A percentile compares a stretch with the other conserved stretches of the same genome.
phyloP scores from a whole-genome alignment of 164 flowering plant genomes.

The Tetrastigma voinierianum region DNA sequence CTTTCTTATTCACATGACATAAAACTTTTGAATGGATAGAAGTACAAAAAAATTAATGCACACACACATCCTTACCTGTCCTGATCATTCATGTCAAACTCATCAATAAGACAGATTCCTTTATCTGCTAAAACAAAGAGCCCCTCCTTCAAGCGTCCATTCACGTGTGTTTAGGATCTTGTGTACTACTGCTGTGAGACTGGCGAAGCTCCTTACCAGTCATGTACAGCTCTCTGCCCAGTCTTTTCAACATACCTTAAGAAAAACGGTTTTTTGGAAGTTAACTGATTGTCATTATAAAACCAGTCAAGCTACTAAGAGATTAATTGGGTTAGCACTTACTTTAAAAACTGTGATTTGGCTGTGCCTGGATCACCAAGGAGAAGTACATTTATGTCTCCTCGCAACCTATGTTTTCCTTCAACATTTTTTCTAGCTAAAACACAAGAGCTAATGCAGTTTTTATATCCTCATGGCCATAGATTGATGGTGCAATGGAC shows the following conservation, averaged over 20 bases:
- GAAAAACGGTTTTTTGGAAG: not conserved
- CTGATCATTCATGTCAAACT: slow-evolving; percentile 99
- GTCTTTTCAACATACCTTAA: slow-evolving; percentile 94
- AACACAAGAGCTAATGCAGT: slow-evolving; percentile 98
- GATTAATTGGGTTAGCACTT: slow-evolving; percentile 17
- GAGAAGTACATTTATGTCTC: slow-evolving; percentile 94
- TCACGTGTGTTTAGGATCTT: slow-evolving; percentile 97
- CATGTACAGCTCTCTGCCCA: slow-evolving; percentile 95
- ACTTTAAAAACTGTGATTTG: slow-evolving; percentile 98
- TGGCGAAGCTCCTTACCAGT: slow-evolving; percentile 99
- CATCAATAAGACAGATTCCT: slow-evolving; percentile 97
- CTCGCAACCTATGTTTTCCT: slow-evolving; percentile 91
- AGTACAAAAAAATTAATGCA: not conserved
- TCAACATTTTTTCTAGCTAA: slow-evolving; percentile 94
- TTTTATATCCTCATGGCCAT: slow-evolving; percentile 98
- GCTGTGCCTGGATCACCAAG: slow-evolving; percentile 99
- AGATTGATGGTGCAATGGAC: slow-evolving; percentile 97
- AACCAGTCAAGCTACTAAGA: not conserved
- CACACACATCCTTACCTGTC: slow-evolving; percentile 56
- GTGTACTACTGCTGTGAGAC: slow-evolving; percentile 97
- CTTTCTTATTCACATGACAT: not conserved
- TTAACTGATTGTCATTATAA: not conserved
- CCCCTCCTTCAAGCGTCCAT: slow-evolving; percentile 99
- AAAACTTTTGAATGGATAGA: not conserved
- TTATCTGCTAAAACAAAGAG: slow-evolving; percentile 95